Evolutionary conservation across 495 filamentous ascomycete species (phyloP).

Genomic region (Aspergillus coremiiformis): DNA sequence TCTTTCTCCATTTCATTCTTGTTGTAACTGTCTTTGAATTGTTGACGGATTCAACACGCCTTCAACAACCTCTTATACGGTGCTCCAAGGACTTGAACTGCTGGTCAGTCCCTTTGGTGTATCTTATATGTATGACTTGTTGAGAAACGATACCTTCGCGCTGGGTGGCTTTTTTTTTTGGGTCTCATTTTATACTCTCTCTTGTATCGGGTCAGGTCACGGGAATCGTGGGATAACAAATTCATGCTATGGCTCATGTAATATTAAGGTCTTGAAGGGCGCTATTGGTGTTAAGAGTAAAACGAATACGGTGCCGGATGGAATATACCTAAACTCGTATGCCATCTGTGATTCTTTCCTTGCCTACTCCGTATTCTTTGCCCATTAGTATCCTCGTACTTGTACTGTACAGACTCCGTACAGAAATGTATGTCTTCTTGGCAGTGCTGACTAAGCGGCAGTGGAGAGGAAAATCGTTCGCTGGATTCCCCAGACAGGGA

Average conservation of each 20-base stretch:
- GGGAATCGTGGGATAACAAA: not conserved
- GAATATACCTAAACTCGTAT: no score
- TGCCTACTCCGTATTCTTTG: no score
- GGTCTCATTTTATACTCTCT: constrained; percentile 1
- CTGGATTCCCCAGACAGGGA: constrained; percentile 14
- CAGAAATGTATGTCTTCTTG: constrained; percentile 4
- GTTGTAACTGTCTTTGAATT: not conserved
- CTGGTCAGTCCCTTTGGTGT: constrained; percentile 10
- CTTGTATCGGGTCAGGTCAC: not conserved
- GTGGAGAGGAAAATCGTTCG: constrained; percentile 20
- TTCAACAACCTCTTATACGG: not conserved
- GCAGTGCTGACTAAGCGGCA: constrained; percentile 5
- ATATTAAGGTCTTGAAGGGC: not conserved
- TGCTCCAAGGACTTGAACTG: constrained; percentile 7
- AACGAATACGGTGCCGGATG: no score
- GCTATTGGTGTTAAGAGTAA: no score
- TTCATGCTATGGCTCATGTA: not conserved
- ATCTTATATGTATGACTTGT: not conserved
- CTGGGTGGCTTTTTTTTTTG: not conserved
- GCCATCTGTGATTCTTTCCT: no score
- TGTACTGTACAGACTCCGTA: no score
- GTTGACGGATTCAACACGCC: not conserved
- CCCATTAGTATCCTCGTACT: no score
- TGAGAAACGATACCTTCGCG: not conserved
- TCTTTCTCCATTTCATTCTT: no score